These are phyloP conservation scores for Nitzschia sp. DNA, from an alignment of 108 stramenopile species.

Conservation along the genomic window DNA sequence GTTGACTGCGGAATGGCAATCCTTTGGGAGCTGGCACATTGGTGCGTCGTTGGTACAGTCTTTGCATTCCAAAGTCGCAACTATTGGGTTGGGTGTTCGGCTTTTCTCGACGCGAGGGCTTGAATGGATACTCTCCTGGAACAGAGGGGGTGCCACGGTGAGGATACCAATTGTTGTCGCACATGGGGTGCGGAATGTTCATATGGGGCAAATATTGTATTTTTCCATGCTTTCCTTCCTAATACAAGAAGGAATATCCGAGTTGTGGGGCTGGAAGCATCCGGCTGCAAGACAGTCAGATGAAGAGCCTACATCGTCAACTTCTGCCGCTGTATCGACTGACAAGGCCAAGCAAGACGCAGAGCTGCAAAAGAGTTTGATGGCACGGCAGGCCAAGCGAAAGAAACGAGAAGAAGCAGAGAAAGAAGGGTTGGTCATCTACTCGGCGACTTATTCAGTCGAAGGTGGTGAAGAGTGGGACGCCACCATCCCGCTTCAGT, in stretches of 20 bases:
- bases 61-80: conserved; percentile 34
- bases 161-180: conserved; percentile 40
- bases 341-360: conserved; percentile 48
- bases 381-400: conserved; percentile 52
- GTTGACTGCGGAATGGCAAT: conserved; percentile 16
- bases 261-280: conserved; percentile 38
- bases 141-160: conserved; percentile 43
- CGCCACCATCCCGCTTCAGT: conserved; percentile 72
- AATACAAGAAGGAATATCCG: conserved; percentile 38
- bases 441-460: conserved; percentile 50
- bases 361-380: conserved; percentile 51
- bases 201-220: conserved; percentile 24
- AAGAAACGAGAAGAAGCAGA: conserved; percentile 50
- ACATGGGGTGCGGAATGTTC: conserved; percentile 2
- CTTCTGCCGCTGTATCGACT: neutral
- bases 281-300: neutral
- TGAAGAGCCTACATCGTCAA: neutral
- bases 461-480: conserved; percentile 45
- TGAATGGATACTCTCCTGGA: conserved; percentile 46
- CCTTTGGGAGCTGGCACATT: conserved; percentile 30
- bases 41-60: conserved; percentile 34
- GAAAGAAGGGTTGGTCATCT: conserved; percentile 67
- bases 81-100: conserved; percentile 38
- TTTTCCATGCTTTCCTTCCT: conserved; percentile 36
- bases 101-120: conserved; percentile 32